Percentiles rank a stretch among this genome's conserved stretches.
These are phyloP conservation scores for Brettanomyces anomalus DNA, from an alignment of 805 yeast species.

Conservation along the genomic window DNA sequence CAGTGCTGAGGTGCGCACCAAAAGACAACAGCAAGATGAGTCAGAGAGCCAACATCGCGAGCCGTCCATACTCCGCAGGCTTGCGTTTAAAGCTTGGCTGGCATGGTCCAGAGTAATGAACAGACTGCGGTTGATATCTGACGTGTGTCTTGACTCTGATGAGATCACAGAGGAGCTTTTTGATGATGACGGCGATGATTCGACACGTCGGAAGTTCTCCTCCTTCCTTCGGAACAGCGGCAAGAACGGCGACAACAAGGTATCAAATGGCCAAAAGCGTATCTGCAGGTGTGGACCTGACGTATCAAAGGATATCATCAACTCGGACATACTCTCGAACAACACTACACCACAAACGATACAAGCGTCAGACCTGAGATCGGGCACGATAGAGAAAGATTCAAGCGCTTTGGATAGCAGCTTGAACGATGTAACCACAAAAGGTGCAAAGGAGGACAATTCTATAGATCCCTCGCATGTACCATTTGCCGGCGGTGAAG, in stretches of 20 bases:
- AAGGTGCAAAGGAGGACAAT: too few relatives aligned
- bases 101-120: conserved; percentile 28
- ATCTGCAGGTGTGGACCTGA: background rate
- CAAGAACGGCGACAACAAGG: conserved; percentile 1
- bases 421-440: too few relatives aligned
- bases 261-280: background rate
- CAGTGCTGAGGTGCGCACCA: too few relatives aligned
- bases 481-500: conserved; percentile 36
- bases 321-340: background rate
- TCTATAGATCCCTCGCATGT: too few relatives aligned
- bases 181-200: conserved; percentile 15
- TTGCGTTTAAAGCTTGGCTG: conserved; percentile 26
- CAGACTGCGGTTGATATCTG: conserved; percentile 28
- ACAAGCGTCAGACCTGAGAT: too few relatives aligned
- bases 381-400: too few relatives aligned
- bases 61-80: background rate
- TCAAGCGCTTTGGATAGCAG: too few relatives aligned
- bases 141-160: conserved; percentile 39
- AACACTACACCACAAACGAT: too few relatives aligned
- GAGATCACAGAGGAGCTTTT: conserved; percentile 44
- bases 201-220: background rate
- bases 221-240: conserved; percentile 1
- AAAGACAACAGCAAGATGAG: too few relatives aligned
- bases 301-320: too few relatives aligned
- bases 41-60: too few relatives aligned